These are phyloP conservation scores for Aspergillus coremiiformis DNA, from an alignment of 495 filamentous ascomycete species.

Conservation along the genomic window DNA sequence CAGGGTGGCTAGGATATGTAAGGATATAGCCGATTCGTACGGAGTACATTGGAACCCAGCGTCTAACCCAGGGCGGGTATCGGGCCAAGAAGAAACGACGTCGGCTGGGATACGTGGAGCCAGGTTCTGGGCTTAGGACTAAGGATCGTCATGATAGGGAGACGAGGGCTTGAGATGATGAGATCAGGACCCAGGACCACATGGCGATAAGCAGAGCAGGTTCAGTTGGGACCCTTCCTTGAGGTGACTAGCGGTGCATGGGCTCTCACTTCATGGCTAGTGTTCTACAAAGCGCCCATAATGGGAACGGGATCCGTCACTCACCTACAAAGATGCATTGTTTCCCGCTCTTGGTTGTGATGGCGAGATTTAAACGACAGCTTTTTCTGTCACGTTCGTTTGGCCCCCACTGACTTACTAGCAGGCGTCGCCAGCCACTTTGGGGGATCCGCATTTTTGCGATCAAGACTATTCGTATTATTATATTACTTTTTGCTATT, in stretches of 20 bases:
- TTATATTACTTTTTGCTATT: slow-evolving; percentile 1
- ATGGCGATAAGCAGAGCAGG: slow-evolving; percentile 19
- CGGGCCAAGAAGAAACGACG: slow-evolving; percentile 5
- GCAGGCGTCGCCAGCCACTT: slow-evolving; percentile 12
- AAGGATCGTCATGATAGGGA: slow-evolving; percentile 17
- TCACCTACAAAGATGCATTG: not conserved
- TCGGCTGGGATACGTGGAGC: slow-evolving; percentile 12
- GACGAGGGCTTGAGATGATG: slow-evolving; percentile 13
- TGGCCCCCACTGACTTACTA: slow-evolving; percentile 12
- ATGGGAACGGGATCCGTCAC: not conserved
- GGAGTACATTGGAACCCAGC: not conserved
- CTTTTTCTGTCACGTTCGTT: not conserved
- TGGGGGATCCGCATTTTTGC: slow-evolving; percentile 6
- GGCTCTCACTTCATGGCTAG: not conserved
- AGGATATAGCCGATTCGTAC: slow-evolving; percentile 14
- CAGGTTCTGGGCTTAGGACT: slow-evolving; percentile 6
- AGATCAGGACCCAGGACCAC: slow-evolving; percentile 9
- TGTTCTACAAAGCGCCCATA: not conserved
- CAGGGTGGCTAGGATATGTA: slow-evolving; percentile 3
- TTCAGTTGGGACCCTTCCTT: slow-evolving; percentile 1
- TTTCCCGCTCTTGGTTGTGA: not conserved
- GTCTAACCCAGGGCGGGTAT: slow-evolving; percentile 3
- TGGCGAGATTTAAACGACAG: not conserved
- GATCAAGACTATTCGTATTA: not conserved
- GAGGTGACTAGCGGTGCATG: slow-evolving; percentile 3